These are phyloP conservation scores for Calamus simplicifolius DNA, from an alignment of 176 grass and related monocot genomes.

Conservation along the genomic window DNA sequence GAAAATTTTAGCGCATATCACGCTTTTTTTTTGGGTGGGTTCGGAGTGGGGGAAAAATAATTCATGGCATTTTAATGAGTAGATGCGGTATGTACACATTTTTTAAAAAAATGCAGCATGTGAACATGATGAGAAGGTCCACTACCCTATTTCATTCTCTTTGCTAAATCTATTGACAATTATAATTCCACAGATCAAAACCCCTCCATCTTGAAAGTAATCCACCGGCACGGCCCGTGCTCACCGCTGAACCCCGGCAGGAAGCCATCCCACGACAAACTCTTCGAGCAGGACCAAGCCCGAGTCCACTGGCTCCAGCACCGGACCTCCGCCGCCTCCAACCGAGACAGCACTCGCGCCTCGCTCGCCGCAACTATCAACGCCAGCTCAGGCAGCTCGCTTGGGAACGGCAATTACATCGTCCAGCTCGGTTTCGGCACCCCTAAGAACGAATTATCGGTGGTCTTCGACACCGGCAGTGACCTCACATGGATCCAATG, in stretches of 20 bases:
- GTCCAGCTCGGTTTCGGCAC: conserved; percentile 62
- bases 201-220: conserved; percentile 24
- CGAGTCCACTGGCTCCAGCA: conserved; percentile 47
- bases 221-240: conserved; percentile 62
- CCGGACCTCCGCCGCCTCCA: conserved; percentile 1
- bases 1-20: too few relatives aligned
- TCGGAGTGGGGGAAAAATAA: too few relatives aligned
- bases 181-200: conserved; percentile 1
- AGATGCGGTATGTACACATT: too few relatives aligned
- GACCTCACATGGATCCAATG: conserved; percentile 89
- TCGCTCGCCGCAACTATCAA: conserved; percentile 41
- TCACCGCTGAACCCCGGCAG: conserved; percentile 16
- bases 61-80: too few relatives aligned
- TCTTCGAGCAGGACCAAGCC: conserved; percentile 43
- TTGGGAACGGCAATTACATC: conserved; percentile 67
- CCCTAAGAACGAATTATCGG: conserved; percentile 28
- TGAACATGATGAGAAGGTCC: too few relatives aligned
- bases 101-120: too few relatives aligned
- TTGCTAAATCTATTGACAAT: too few relatives aligned
- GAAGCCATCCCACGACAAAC: conserved; percentile 22
- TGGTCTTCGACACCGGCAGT: conserved; percentile 87
- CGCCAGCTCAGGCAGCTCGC: conserved; percentile 27
- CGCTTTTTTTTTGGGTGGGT: too few relatives aligned
- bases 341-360: background rate
- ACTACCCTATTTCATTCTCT: too few relatives aligned